Conservation (phyloP, 345 rosid species). For the Citrus trifoliata region DNA sequence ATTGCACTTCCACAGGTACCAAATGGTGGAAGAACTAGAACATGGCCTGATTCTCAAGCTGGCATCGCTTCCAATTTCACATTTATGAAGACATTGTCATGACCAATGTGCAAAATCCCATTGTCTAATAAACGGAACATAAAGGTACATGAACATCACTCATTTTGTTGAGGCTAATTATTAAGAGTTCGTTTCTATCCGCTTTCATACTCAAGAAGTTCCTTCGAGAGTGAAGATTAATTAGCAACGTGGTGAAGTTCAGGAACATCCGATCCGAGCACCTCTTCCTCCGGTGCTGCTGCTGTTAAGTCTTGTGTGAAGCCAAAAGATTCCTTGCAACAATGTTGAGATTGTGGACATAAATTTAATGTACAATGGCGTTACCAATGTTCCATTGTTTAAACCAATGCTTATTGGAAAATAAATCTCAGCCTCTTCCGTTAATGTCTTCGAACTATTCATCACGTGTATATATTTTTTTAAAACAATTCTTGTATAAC, state of each 20-base stretch:
- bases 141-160: neutral
- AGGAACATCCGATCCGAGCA: neutral
- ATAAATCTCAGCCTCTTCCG: neutral
- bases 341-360: neutral
- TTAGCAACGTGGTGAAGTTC: neutral
- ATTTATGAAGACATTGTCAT: neutral
- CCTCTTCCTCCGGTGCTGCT: neutral
- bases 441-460: neutral
- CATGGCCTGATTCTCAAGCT: neutral
- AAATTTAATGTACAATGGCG: neutral
- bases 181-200: neutral
- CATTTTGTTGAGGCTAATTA: neutral
- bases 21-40: slow-evolving; percentile 1
- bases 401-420: neutral
- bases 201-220: neutral
- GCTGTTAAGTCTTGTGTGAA: neutral
- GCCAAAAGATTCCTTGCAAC: neutral
- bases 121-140: neutral
- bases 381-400: neutral
- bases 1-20: neutral
- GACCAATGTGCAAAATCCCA: neutral
- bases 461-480: neutral
- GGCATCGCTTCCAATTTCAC: neutral
- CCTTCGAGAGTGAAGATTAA: neutral
- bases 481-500: too few relatives aligned